phyloP scores from a whole-genome alignment of 2,329 filamentous ascomycete species.

The Aspergillus vadensis region DNA sequence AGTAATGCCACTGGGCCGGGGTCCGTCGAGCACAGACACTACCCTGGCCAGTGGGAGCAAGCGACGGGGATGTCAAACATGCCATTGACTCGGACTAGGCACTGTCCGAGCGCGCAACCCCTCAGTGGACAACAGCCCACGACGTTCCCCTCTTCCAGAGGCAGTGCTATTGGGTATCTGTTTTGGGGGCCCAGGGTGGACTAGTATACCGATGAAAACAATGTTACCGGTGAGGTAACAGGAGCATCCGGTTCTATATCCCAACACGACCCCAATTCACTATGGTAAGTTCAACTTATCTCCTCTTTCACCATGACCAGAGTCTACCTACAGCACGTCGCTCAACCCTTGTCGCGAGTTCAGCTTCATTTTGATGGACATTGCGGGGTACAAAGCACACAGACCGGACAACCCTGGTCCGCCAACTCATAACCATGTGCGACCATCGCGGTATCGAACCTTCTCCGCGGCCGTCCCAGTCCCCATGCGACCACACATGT shows the following conservation, averaged over 20 bases:
- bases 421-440: slow-evolving; percentile 9
- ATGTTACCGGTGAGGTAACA: neutral
- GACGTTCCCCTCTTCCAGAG: neutral
- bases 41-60: slow-evolving; percentile 1
- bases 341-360: neutral
- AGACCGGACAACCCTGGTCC: slow-evolving; percentile 1
- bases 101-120: slow-evolving; percentile 6
- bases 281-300: neutral
- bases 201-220: neutral
- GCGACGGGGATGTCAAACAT: slow-evolving; percentile 6
- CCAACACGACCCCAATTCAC: no score
- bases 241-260: neutral
- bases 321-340: no score
- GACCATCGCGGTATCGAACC: neutral
- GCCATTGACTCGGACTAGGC: slow-evolving; percentile 4
- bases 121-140: slow-evolving; percentile 2
- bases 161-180: neutral
- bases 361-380: neutral
- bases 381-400: slow-evolving; percentile 7
- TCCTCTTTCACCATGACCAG: neutral
- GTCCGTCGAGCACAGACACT: slow-evolving; percentile 3
- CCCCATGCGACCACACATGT: neutral
- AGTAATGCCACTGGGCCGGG: slow-evolving; percentile 10
- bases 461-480: neutral
- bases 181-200: neutral